Evolutionary conservation across 1,284 basidiomycete genomes (phyloP), one percentile per base, ranked within the genome.

Genomic region (Trametes pubescens): DNA sequence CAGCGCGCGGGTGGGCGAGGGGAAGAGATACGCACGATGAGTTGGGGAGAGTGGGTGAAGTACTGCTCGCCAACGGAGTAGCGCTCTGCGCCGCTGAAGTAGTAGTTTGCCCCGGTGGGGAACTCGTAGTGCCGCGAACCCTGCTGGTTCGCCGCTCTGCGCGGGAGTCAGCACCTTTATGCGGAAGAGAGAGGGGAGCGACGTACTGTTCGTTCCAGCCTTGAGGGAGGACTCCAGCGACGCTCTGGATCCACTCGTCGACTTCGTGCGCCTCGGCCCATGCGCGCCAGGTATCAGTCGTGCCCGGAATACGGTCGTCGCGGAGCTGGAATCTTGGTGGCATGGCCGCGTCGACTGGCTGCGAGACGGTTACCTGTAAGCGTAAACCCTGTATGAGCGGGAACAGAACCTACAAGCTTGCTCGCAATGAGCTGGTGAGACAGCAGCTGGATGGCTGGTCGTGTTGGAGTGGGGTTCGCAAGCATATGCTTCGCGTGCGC

Each of bases 171-270:
- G 44, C 11, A 29, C n/a, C 22, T 35, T 57, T 21, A 51, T 22
- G 26, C 40, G 16, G 10, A 21, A 4, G 13, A 6, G n/a, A 1
- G 10, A 22, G 6, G 1, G 26, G 6, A 4, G 6, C 1, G 21
- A 46, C 87, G 72, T 67, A 93, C 91, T 92, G 87, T 56, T 96
- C 94, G 72, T 95, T 94, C 93, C 94, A 97, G 11, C 91, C 90
- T 69, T 90, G 87, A 56, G 95, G 92, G 43, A 93, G 81, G 21
- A 98, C 90, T 59, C 93, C 94, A 16, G 88, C 91, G 43, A 94
- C 89, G 66, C 90, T 91, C 77, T 98, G 96, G 65, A 95, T 88
- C 92, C 96, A 97, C 76, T 96, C 94, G 62, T 99, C 96, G 6
- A 98, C 90, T 71, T 98, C 93, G 56, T 87, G 84, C 52, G 82